A percentile compares a stretch with the other conserved stretches of the same genome.
phyloP scores from a whole-genome alignment of 139 green algal species.

The Chara braunii region DNA sequence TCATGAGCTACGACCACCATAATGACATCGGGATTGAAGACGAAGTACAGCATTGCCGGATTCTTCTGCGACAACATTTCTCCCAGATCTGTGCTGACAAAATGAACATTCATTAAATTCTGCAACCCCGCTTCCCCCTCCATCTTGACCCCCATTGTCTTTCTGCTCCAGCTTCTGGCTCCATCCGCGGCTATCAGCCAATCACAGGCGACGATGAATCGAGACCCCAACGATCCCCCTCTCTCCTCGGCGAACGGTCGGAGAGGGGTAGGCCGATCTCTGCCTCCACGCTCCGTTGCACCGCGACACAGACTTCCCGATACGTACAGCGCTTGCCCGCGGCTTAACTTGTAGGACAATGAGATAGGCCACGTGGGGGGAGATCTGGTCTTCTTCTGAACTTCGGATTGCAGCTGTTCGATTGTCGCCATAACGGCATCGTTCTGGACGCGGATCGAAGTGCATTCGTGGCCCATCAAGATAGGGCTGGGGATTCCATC shows the following conservation, averaged over 20 bases:
- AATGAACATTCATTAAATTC: constrained; percentile 43
- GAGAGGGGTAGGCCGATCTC: not conserved
- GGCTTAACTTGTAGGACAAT: no score
- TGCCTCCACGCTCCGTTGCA: not conserved
- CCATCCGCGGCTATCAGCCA: constrained; percentile 33
- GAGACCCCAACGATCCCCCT: not conserved
- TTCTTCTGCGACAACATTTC: constrained; percentile 10
- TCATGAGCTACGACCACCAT: constrained; percentile 84
- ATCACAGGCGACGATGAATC: constrained; percentile 3
- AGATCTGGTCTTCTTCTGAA: no score
- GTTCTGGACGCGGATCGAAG: no score
- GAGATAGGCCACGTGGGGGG: no score
- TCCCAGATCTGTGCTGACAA: constrained; percentile 4
- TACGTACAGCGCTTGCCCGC: no score
- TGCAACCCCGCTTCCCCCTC: constrained; percentile 22
- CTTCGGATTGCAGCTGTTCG: no score
- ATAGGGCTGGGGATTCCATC: no score
- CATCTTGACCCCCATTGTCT: constrained; percentile 14
- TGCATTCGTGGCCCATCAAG: not conserved
- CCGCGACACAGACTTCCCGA: no score
- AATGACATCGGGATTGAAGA: constrained; percentile 72
- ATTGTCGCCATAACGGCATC: no score
- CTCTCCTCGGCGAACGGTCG: not conserved
- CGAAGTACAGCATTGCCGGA: constrained; percentile 93
- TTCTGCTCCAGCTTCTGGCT: constrained; percentile 22